Evolutionary conservation across 768 basidiomycete genomes (phyloP), one percentile per base, ranked within the genome.

Genomic region (Podaxis rugospora): DNA sequence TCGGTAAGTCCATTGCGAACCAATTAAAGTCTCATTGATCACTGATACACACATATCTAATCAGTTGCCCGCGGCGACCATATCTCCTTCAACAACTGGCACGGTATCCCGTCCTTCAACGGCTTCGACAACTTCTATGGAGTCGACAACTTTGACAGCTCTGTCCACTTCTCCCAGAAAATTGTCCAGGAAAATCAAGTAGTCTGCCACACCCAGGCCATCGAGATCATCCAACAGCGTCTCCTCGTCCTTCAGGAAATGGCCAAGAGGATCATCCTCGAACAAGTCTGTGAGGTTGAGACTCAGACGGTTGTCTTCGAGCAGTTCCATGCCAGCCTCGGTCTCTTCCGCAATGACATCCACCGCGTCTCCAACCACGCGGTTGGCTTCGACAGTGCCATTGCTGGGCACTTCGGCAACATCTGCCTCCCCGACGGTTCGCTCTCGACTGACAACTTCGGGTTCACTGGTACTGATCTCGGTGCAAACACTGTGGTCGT

Each of bases 241-340:
- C 73, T 81, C 32, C 70, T 76, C 42, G 72, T 82, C 55, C 70
- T 80, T 39, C 74, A 75, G 55, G 75, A 76, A 66, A 67, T 73
- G 62, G 70, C 74, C 16, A 76, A 75, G 66, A 68, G 71, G 67
- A 66, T 74, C 50, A 71, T 75, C 62, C 65, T 68, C 13, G 66
- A 73, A 53, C 69, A 69, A 59, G 63, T 73, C 61, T 76, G 74
- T 67, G 73, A 75, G 35, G 74, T 76, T 13, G 74, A 76, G 62
- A 71, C 72, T 7, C 76, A 77, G 64, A 68, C 69, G 50, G 65
- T 76, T 52, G 66, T 75, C 49, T 71, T 76, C 52, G 70, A 76
- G 64, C 76, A 76, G 63, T 70, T 71, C 69, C 65, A 66, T 37
- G 66, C 67, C 35, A 65, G 69, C 54, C 65, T 76, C 55, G 62